Conservation (phyloP, 2,329 filamentous ascomycete species). For the Elsinoe perseae region DNA sequence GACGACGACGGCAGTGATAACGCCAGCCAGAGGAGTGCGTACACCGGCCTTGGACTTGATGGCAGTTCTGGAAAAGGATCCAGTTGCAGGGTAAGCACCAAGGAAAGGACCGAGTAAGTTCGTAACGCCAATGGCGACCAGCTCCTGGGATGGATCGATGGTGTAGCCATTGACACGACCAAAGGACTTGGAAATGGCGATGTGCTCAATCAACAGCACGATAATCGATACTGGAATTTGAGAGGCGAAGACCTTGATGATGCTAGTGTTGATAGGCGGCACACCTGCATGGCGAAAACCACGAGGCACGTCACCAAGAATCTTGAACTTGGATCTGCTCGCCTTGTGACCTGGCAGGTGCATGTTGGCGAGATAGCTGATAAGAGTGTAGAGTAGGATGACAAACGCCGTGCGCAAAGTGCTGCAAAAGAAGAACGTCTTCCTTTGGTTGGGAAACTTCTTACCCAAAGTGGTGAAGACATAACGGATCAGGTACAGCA, state of each 20-base stretch:
- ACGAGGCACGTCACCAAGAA: constrained; percentile 69
- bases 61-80: constrained; percentile 91
- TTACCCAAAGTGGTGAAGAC: constrained; percentile 58
- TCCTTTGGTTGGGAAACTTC: constrained; percentile 60
- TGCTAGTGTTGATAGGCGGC: constrained; percentile 57
- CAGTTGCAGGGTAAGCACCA: constrained; percentile 84
- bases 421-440: constrained; percentile 79
- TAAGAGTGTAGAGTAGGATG: constrained; percentile 83
- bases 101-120: constrained; percentile 89
- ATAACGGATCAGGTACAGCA: constrained; percentile 69
- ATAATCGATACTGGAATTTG: constrained; percentile 82
- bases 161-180: constrained; percentile 92
- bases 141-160: constrained; percentile 90
- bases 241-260: constrained; percentile 61
- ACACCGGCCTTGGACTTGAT: constrained; percentile 97
- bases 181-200: constrained; percentile 95
- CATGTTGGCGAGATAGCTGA: constrained; percentile 78
- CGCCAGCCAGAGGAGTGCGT: constrained; percentile 78
- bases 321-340: constrained; percentile 54
- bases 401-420: constrained; percentile 87
- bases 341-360: constrained; percentile 37
- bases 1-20: constrained; percentile 79
- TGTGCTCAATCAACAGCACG: constrained; percentile 93
- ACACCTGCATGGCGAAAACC: constrained; percentile 71
- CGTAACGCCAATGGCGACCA: constrained; percentile 86